Conservation (phyloP, 768 basidiomycete species). For the Mycena belliarum region DNA sequence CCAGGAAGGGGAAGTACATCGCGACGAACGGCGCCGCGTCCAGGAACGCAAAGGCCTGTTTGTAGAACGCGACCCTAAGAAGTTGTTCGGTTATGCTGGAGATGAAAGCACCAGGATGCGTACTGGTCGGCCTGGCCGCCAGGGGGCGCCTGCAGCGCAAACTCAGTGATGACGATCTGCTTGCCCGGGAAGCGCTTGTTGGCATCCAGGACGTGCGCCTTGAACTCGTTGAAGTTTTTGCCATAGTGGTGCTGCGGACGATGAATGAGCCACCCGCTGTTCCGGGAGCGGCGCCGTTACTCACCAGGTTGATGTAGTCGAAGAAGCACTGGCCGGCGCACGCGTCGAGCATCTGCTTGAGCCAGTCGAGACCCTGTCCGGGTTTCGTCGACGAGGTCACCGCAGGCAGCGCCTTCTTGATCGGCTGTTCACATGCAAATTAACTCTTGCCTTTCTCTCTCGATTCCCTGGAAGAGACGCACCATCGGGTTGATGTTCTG, state of each 20-base stretch:
- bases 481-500: conserved; percentile 38
- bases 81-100: neutral
- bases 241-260: conserved; percentile 21
- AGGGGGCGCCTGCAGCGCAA: conserved; percentile 32
- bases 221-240: conserved; percentile 29
- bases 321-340: conserved; percentile 37
- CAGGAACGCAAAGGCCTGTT: conserved; percentile 36
- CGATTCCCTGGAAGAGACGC: conserved; percentile 3
- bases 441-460: neutral
- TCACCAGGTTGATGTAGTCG: conserved; percentile 34
- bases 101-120: conserved; percentile 2
- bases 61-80: conserved; percentile 33
- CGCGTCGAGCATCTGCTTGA: conserved; percentile 34
- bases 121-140: conserved; percentile 33
- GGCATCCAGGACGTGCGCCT: conserved; percentile 13
- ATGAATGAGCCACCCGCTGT: neutral
- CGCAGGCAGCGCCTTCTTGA: conserved; percentile 40
- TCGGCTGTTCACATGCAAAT: conserved; percentile 22
- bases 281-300: neutral
- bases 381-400: conserved; percentile 33
- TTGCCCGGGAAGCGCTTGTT: conserved; percentile 9
- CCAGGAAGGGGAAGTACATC: conserved; percentile 40
- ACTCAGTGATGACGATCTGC: conserved; percentile 33
- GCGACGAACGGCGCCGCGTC: conserved; percentile 30
- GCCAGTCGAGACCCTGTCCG: conserved; percentile 37